phyloP scores from a whole-genome alignment of 805 yeast genomes.

The Phaffomyces thermotolerans region DNA sequence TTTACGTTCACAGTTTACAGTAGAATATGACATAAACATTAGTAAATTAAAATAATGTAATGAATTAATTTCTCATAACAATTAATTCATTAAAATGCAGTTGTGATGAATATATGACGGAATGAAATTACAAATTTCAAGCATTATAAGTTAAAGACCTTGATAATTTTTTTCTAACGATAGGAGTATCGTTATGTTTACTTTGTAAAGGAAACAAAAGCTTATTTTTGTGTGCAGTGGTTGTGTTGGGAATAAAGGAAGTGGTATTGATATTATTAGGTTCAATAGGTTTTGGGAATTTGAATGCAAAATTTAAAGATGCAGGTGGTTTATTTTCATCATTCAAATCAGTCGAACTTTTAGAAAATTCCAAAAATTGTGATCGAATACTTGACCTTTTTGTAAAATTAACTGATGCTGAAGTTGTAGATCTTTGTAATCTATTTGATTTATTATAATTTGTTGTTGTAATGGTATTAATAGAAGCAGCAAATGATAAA shows the following conservation, averaged over 20 bases:
- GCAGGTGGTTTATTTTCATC: conserved; percentile 20
- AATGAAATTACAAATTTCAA: conserved; percentile 1
- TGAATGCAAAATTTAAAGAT: conserved; percentile 21
- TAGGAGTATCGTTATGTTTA: conserved; percentile 9
- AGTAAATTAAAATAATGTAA: neutral
- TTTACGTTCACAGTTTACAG: too few species aligned
- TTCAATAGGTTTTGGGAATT: conserved; percentile 16
- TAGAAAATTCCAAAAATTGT: conserved; percentile 14
- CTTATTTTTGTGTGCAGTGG: too few species aligned
- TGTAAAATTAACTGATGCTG: conserved; percentile 15
- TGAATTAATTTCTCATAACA: neutral
- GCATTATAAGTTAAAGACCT: conserved; percentile 15
- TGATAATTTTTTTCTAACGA: conserved; percentile 15
- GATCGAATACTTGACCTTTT: conserved; percentile 17
- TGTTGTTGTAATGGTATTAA: conserved; percentile 6
- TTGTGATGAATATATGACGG: neutral
- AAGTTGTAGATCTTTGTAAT: conserved; percentile 20
- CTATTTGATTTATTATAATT: neutral
- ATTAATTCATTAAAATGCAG: neutral
- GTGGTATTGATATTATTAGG: conserved; percentile 1
- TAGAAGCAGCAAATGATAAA: conserved; percentile 18
- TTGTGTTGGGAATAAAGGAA: neutral
- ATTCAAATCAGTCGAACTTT: conserved; percentile 5
- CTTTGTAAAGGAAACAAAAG: neutral
- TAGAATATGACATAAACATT: neutral